phyloP scores from a whole-genome alignment of 495 filamentous ascomycete genomes.

The Oidiodendron maius region DNA sequence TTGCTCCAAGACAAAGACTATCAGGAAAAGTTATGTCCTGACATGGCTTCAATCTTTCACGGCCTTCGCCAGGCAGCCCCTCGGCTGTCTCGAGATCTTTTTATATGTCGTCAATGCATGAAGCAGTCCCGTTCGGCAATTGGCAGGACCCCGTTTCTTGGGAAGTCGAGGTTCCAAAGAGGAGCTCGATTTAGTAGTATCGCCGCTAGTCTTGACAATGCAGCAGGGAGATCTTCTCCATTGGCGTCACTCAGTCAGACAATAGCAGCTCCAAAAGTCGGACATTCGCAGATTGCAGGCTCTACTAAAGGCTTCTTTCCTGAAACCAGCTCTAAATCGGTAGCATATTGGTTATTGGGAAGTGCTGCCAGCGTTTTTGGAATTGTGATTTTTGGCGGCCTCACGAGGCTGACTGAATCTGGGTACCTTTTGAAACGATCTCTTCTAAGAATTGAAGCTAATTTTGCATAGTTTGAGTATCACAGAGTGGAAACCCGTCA shows the following conservation, averaged over 20 bases:
- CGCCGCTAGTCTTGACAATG: conserved; percentile 1
- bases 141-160: conserved; percentile 23
- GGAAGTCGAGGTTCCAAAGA: conserved; percentile 12
- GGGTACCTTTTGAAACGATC: conserved; percentile 53
- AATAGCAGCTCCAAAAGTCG: too few species aligned
- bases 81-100: conserved; percentile 47
- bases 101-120: conserved; percentile 61
- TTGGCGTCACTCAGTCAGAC: conserved; percentile 17
- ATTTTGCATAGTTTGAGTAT: conserved; percentile 70
- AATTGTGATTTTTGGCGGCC: conserved; percentile 89
- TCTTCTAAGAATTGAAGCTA: background rate
- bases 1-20: too few species aligned
- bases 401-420: conserved; percentile 92
- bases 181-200: conserved; percentile 21
- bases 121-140: conserved; percentile 25
- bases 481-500: conserved; percentile 98
- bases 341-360: conserved; percentile 89
- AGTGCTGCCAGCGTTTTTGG: conserved; percentile 92
- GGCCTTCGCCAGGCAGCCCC: conserved; percentile 45
- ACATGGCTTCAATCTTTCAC: conserved; percentile 45
- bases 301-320: conserved; percentile 60
- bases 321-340: conserved; percentile 60
- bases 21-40: too few species aligned
- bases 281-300: too few species aligned
- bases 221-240: conserved; percentile 14